Evolutionary conservation across 495 filamentous ascomycete species (phyloP).

Genomic region (Annulohypoxylon moriforme): DNA sequence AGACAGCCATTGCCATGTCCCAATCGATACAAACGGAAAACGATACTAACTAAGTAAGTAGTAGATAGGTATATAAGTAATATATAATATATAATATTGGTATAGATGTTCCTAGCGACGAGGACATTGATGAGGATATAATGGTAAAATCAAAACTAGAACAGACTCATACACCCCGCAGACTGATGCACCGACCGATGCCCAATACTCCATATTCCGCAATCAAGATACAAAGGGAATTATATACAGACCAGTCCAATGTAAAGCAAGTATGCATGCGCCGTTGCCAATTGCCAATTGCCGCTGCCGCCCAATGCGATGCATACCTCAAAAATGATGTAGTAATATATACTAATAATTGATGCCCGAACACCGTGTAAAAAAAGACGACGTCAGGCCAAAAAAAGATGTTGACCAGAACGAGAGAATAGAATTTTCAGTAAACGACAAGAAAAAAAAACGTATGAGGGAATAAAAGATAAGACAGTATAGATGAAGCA

Average conservation of each 20-base stretch:
- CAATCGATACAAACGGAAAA: slow-evolving; percentile 19
- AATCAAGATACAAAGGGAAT: slow-evolving; percentile 19
- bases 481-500: slow-evolving; percentile 38
- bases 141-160: slow-evolving; percentile 12
- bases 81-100: background rate
- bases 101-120: slow-evolving; percentile 18
- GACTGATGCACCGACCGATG: slow-evolving; percentile 31
- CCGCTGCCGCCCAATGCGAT: slow-evolving; percentile 35
- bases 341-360: slow-evolving; percentile 31
- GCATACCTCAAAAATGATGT: slow-evolving; percentile 24
- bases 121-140: slow-evolving; percentile 9
- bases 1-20: slow-evolving; percentile 11
- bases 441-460: slow-evolving; percentile 1
- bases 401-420: slow-evolving; percentile 9
- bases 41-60: slow-evolving; percentile 1
- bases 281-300: slow-evolving; percentile 17
- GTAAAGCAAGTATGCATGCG: slow-evolving; percentile 29
- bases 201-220: slow-evolving; percentile 19
- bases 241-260: slow-evolving; percentile 25
- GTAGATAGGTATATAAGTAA: no score
- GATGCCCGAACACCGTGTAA: slow-evolving; percentile 11
- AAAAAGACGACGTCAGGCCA: slow-evolving; percentile 12
- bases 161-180: slow-evolving; percentile 25
- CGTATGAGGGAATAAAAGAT: slow-evolving; percentile 1
- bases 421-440: slow-evolving; percentile 8